Evolutionary conservation across 805 yeast species (phyloP), one percentile per base, ranked within the genome.

Genomic region (Ogataea methylovora): DNA sequence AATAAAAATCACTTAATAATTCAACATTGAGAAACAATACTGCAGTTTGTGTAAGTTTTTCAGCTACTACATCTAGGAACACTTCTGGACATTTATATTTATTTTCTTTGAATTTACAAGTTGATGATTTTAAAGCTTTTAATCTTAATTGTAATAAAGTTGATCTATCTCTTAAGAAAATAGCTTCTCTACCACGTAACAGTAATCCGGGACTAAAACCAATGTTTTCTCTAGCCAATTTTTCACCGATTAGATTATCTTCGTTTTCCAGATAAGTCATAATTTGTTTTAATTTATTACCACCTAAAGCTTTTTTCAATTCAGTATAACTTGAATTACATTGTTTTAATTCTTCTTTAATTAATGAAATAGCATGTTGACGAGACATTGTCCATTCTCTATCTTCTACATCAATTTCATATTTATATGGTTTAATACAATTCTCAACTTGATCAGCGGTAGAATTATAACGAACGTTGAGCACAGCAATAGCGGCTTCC

Each of bases 371-470:
- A 0, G 97, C 73, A 51, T 84, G 94, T 22, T 84, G 94, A 39
- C 84, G 75, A 25, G 95, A 79, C 7, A 71, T 52, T 21, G 65
- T 61, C 99, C 99, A 92, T 56, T 92, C 99, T 26, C 96, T 69
- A 46, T 88, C 95, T 52, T 92, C 97, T 32, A 92, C 75, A 51
- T 92, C 99, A 39, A 92, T 88, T 52, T 92, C 99, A 56, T 90
- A 92, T 61, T 92, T 92, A 64, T 82, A 92, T 2, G 99, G 99
- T 56, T 92, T 92, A 50, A 92, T 90, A 61, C 97, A 88, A 58
- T 94, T 92, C 51, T 92, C 99, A 6, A 92, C 97, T 56, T 92
- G 99, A 56, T 94, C 99, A 0, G 98, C 94, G 0, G 98, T 90
- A 1, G 95, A 80, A 43, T 79, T 84, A 54, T 73, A 92, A 43